Base-by-base conservation (phyloP, 176 grass and related monocot genomes). In the Oryza punctata region DNA sequence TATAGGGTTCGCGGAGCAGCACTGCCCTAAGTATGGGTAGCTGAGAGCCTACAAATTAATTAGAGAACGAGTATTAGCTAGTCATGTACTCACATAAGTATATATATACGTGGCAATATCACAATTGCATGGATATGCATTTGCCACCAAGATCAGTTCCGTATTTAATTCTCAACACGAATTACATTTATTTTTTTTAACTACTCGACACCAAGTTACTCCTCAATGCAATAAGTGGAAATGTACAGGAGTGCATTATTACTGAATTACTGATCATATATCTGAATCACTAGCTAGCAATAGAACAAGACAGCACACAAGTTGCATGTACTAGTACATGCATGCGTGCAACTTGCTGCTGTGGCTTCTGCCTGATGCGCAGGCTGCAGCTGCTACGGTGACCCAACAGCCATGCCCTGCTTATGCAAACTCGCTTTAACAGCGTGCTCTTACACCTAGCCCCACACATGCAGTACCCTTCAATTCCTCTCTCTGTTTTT, bases 21-120 rank as follows among this genome's bases (percentile, higher is more conserved):
- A 73, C 67, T 86, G 76, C 78, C 80, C 83, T 65, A 97, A 70
- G 74, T 97, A 97, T 40, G 94, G 94, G 69, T 76, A 85, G 88
- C 88, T 92, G 63, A 97, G 92, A 81, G 86, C 92, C 94, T 97
- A 50, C 21, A 61, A 9, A 24, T 10, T 27, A 9, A 24, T 10
- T 27, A 80, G 64, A 33, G 13, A 65, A 69, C 52, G 37, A 38
- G 37, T 38, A 38, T 7, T 38, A 38, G 37, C 37, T 38, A 38
- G 37, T 38, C 37, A 38, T 38, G 37, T 38, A 38, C 37, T 8
- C 1, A 7, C 37, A 1, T n/a, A n/a, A n/a, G n/a, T n/a, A n/a
- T n/a, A n/a, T 38, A 38, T 8, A 38, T 38, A 38, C 7, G 1
- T 8, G 1, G 7, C 8, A 38, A 38, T 38, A 7, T 38, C 37